phyloP scores from a whole-genome alignment of 1,284 basidiomycete genomes.

The Cystobasidium pallidum region DNA sequence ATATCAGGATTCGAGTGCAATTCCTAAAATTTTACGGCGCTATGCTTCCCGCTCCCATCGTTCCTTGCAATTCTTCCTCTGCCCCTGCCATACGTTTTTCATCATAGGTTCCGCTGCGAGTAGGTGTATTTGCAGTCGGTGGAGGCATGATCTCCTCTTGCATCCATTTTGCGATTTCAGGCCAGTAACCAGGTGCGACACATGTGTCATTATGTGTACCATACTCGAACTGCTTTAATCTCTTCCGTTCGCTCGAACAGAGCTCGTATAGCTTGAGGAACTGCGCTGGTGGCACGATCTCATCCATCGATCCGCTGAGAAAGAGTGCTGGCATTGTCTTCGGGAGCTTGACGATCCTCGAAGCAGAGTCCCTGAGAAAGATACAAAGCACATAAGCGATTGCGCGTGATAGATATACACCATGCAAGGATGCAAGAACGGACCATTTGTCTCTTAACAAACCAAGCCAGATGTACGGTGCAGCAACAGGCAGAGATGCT shows the following conservation, averaged over 20 bases:
- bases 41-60: slow-evolving; percentile 40
- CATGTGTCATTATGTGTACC: slow-evolving; percentile 50
- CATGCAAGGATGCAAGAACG: not conserved
- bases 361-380: slow-evolving; percentile 63
- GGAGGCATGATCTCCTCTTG: slow-evolving; percentile 18
- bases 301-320: slow-evolving; percentile 75
- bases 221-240: slow-evolving; percentile 53
- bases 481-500: slow-evolving; percentile 25
- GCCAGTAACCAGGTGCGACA: slow-evolving; percentile 36
- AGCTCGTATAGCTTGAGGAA: slow-evolving; percentile 77
- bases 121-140: slow-evolving; percentile 8
- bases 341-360: slow-evolving; percentile 71
- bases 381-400: not conserved
- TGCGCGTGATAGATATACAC: not conserved
- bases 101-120: slow-evolving; percentile 22
- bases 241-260: slow-evolving; percentile 60
- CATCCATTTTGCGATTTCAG: slow-evolving; percentile 31
- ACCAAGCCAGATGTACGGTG: slow-evolving; percentile 45
- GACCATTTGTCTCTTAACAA: slow-evolving; percentile 86
- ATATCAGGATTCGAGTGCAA: not conserved
- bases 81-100: slow-evolving; percentile 26
- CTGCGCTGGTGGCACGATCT: slow-evolving; percentile 81
- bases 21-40: slow-evolving; percentile 23
- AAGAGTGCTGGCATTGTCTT: slow-evolving; percentile 75
- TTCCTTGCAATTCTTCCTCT: slow-evolving; percentile 23